These are phyloP conservation scores for Penicillium polonicum DNA, from an alignment of 2,329 filamentous ascomycete species.

Conservation along the genomic window DNA sequence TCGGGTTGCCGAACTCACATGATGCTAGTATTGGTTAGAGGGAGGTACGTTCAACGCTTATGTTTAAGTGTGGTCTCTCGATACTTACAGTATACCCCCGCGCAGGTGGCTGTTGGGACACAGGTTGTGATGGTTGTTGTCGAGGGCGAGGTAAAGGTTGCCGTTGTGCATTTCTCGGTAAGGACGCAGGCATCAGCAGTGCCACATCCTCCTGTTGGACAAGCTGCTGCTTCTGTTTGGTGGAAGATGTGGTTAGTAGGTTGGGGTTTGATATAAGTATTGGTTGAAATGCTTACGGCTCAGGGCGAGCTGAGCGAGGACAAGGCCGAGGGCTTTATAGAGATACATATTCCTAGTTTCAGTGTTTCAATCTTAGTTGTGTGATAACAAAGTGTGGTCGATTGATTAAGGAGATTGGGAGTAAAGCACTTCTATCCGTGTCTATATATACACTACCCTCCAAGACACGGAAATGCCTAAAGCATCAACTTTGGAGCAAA, in stretches of 20 bases:
- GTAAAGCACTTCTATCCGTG: not conserved
- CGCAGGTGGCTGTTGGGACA: constrained; percentile 26
- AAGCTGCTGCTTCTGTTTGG: constrained; percentile 3
- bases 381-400: not conserved
- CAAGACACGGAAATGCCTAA: not conserved
- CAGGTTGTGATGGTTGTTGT: constrained; percentile 26
- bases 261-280: not conserved
- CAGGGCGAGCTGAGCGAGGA: constrained; percentile 6
- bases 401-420: not conserved
- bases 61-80: not conserved
- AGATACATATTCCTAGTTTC: not conserved
- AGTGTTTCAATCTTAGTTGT: not conserved
- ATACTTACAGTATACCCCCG: constrained; percentile 27
- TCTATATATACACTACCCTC: not conserved
- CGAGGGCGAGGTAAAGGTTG: constrained; percentile 18
- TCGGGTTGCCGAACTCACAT: constrained; percentile 20
- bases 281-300: constrained; percentile 3
- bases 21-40: constrained; percentile 5
- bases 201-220: constrained; percentile 15
- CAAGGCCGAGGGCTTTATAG: not conserved
- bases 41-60: no score
- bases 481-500: not conserved
- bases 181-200: constrained; percentile 19
- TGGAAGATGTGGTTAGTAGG: not conserved
- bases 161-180: constrained; percentile 26